These are phyloP conservation scores for Solanum phureja DNA, from an alignment of 257 asterid genomes.

Conservation along the genomic window DNA sequence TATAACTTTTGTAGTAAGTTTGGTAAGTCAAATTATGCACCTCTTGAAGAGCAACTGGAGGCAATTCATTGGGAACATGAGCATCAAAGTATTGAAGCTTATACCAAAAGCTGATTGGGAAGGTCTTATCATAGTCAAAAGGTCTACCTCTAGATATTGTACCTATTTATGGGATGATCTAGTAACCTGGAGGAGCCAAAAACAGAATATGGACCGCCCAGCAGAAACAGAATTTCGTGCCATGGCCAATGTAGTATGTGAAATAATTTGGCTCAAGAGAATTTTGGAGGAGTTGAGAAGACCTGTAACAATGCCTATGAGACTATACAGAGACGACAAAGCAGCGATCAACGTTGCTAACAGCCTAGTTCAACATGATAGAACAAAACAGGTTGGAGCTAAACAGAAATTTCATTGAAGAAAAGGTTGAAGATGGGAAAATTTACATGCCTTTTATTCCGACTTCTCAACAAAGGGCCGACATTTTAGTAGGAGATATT, in stretches of 20 bases:
- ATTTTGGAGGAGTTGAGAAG: not conserved
- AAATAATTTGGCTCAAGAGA: not conserved
- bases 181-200: not conserved
- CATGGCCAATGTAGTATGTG: not conserved
- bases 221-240: not conserved
- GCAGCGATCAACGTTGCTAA: not conserved
- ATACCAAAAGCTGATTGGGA: not conserved
- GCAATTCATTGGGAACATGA: not conserved
- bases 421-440: too few relatives aligned
- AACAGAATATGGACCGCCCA: not conserved
- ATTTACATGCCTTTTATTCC: not conserved
- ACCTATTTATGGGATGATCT: not conserved
- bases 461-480: not conserved
- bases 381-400: not conserved
- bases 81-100: not conserved
- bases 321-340: not conserved
- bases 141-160: not conserved
- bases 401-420: too few relatives aligned
- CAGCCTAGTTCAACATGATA: not conserved
- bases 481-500: not conserved
- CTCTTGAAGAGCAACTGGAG: not conserved
- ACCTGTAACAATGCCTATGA: not conserved
- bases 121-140: not conserved
- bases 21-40: not conserved
- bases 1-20: not conserved